These are phyloP conservation scores for Thermomucor indicae-seudaticae DNA, from an alignment of 371 early-diverging fungal species.

Conservation along the genomic window DNA sequence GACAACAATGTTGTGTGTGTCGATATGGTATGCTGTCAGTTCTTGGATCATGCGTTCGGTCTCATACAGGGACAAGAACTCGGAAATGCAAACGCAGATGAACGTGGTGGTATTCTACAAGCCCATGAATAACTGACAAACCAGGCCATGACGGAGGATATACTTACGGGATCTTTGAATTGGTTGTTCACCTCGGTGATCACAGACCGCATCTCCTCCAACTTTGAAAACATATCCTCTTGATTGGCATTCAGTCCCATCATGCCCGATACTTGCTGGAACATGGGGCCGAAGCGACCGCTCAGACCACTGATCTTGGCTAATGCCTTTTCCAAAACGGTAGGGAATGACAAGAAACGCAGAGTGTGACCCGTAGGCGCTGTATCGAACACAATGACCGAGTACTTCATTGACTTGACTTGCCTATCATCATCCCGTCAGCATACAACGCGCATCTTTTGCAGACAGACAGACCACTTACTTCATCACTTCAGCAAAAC, in stretches of 20 bases:
- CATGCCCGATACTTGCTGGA: conserved; percentile 92
- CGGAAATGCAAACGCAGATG: conserved; percentile 98
- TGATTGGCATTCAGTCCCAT: conserved; percentile 89
- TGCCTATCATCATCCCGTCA: conserved; percentile 43
- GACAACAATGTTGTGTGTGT: conserved; percentile 98
- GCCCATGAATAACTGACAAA: not conserved
- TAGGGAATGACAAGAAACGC: conserved; percentile 96
- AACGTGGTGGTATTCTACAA: conserved; percentile 93
- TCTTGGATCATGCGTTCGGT: conserved; percentile 99
- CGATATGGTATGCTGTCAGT: conserved; percentile 92
- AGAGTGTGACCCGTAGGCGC: conserved; percentile 99
- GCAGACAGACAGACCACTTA: conserved; percentile 22
- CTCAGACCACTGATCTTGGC: conserved; percentile 91
- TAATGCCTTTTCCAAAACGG: conserved; percentile 93
- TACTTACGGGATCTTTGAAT: conserved; percentile 89
- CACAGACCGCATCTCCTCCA: conserved; percentile 90
- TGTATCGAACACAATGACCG: conserved; percentile 97
- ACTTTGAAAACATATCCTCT: conserved; percentile 93
- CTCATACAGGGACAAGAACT: conserved; percentile 98
- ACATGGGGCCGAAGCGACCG: conserved; percentile 93
- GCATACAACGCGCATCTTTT: not conserved
- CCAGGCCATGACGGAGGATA: not conserved
- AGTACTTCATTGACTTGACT: conserved; percentile 98
- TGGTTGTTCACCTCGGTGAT: conserved; percentile 97
- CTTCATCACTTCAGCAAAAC: conserved; percentile 99